Evolutionary conservation across 164 flowering plant species (phyloP).

Genomic region (grape (Vitis vinifera)): ASM3070453v1 NC_081806.1:4162501-4163000

Average conservation of each 20-base stretch:
- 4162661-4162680: slow-evolving; percentile 34
- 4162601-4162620: slow-evolving; percentile 20
- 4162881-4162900: slow-evolving; percentile 53
- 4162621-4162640: slow-evolving; percentile 24
- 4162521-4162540: slow-evolving; percentile 52
- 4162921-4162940: slow-evolving; percentile 63
- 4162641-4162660: slow-evolving; percentile 30
- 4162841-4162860: slow-evolving; percentile 62
- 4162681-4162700: slow-evolving; percentile 54
- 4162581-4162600: slow-evolving; percentile 56
- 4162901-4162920: slow-evolving; percentile 57
- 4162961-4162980: slow-evolving; percentile 10
- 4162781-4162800: slow-evolving; percentile 29
- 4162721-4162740: slow-evolving; percentile 50
- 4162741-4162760: slow-evolving; percentile 50
- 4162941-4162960: slow-evolving; percentile 54
- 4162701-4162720: slow-evolving; percentile 50
- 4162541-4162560: slow-evolving; percentile 17
- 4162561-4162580: slow-evolving; percentile 29
- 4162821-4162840: slow-evolving; percentile 32
- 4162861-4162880: slow-evolving; percentile 64
- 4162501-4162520: slow-evolving; percentile 18
- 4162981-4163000: slow-evolving; percentile 33
- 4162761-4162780: slow-evolving; percentile 51
- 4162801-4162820: slow-evolving; percentile 32